Evolutionary conservation across 1,284 basidiomycete genomes (phyloP).

Genomic region (Cutaneotrichosporon dermatis): DNA sequence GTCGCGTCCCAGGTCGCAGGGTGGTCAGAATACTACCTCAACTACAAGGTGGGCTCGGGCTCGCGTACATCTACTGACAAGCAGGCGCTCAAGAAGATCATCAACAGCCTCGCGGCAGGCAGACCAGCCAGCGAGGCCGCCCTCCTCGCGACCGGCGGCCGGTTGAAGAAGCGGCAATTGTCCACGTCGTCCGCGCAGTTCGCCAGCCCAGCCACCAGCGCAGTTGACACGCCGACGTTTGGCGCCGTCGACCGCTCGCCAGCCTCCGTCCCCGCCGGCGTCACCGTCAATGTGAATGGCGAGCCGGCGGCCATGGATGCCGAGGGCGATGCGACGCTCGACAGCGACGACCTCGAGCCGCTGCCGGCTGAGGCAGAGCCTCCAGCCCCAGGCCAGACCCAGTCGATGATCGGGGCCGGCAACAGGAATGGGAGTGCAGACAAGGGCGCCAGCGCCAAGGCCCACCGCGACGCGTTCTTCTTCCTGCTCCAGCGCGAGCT

Average conservation of each 20-base stretch:
- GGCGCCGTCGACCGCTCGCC: background rate
- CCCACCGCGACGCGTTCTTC: constrained; percentile 97
- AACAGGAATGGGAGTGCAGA: constrained; percentile 23
- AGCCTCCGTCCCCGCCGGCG: background rate
- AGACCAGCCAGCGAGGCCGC: constrained; percentile 81
- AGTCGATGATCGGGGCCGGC: constrained; percentile 18
- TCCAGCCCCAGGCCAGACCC: constrained; percentile 32
- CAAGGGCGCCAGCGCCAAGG: constrained; percentile 62
- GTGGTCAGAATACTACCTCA: constrained; percentile 94
- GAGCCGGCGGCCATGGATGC: background rate
- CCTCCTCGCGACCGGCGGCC: constrained; percentile 73
- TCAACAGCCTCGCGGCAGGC: constrained; percentile 92
- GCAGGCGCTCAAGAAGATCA: constrained; percentile 60
- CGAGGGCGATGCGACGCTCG: background rate
- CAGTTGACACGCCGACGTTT: constrained; percentile 14
- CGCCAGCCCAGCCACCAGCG: constrained; percentile 7
- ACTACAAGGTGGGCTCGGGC: constrained; percentile 70
- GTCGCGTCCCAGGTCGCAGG: constrained; percentile 94
- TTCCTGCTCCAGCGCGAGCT: constrained; percentile 97
- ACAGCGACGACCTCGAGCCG: constrained; percentile 42
- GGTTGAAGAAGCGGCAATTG: constrained; percentile 58
- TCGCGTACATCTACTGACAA: background rate
- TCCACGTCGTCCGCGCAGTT: background rate
- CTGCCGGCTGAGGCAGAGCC: constrained; percentile 45
- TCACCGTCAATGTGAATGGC: no score